Evolutionary conservation across 2,329 filamentous ascomycete genomes (phyloP), one percentile per base, ranked within the genome.

Genomic region (Stemphylium lycopersici): DNA sequence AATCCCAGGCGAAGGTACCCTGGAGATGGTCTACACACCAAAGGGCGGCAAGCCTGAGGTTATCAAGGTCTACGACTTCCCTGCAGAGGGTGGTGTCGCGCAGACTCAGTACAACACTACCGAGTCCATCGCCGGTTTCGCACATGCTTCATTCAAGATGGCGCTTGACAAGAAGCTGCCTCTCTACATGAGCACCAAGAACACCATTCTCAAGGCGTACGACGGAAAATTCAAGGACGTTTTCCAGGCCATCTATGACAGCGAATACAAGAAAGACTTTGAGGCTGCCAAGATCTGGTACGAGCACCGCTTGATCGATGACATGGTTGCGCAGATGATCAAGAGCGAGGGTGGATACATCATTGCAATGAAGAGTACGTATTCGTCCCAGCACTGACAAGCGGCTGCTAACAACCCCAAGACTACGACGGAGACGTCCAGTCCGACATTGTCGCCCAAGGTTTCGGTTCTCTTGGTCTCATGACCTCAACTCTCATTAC

Each of bases 111-210:
- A 98, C 85, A 99, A 99, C 86, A 98, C 95, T 22, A 88, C 95
- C 71, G 95, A 97, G 77, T 95, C 90, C 74, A 99, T 99, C 78
- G 81, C 83, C 50, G 95, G 95, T 58, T 99, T 99, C 72, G 95
- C 95, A 52, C 95, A 98, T 76, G 90, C 95, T 60, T 93, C 88
- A 67, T 98, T 99, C 87, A 96, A 97, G 87, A 86, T 97, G 66
- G 93, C 95, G 31, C 81, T 98, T 40, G 83, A 86, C 78, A 95
- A 96, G 85, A 83, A 83, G 61, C 82, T 96, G 65, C 95, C 95
- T n/a, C 83, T 99, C 71, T 99, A 98, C 84, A 96, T 98, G 93
- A 96, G 91, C 85, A 99, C 95, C 79, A 99, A 99, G 89, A 98
- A 98, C 85, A 99, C 95, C 68, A 99, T 99, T 70, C 83, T 99